Percentiles rank a stretch among this genome's conserved stretches.
Evolutionary conservation across 257 asterid genomes (phyloP).

Genomic region (Gynochthodes officinalis): DNA sequence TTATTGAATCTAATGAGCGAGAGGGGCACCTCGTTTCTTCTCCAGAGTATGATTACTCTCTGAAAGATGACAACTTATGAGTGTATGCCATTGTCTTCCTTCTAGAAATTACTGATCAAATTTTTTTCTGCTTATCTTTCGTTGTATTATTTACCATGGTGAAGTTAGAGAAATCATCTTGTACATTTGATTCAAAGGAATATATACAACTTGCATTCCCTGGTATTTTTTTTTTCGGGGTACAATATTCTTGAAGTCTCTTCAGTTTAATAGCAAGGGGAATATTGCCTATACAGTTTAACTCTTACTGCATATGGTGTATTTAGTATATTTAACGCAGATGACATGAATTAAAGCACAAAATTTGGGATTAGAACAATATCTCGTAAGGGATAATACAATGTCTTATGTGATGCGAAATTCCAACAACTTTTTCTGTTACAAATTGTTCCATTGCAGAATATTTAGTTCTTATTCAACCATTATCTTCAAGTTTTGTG

Average conservation of each 20-base stretch:
- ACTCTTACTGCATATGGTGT: not conserved
- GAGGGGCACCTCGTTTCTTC: constrained; percentile 49
- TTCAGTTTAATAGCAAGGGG: not conserved
- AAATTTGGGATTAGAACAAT: too few relatives aligned
- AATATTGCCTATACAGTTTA: not conserved
- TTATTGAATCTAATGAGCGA: constrained; percentile 65
- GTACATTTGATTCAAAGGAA: constrained; percentile 37
- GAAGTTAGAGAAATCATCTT: constrained; percentile 28
- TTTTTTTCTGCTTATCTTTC: constrained; percentile 31
- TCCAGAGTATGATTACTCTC: constrained; percentile 42
- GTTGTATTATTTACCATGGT: constrained; percentile 22
- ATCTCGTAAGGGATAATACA: too few relatives aligned
- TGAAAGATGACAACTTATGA: constrained; percentile 39
- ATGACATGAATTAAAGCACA: too few relatives aligned
- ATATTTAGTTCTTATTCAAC: not conserved
- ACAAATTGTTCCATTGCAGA: not conserved
- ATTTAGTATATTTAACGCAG: not conserved
- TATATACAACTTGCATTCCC: constrained; percentile 18
- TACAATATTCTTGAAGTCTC: not conserved
- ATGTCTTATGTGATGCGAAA: too few relatives aligned
- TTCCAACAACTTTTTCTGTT: too few relatives aligned
- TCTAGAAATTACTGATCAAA: constrained; percentile 18
- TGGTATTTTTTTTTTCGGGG: not conserved
- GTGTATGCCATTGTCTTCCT: constrained; percentile 27
- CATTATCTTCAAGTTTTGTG: not conserved